phyloP scores from a whole-genome alignment of 2,329 filamentous ascomycete genomes.

The Sclerotinia nivalis region DNA sequence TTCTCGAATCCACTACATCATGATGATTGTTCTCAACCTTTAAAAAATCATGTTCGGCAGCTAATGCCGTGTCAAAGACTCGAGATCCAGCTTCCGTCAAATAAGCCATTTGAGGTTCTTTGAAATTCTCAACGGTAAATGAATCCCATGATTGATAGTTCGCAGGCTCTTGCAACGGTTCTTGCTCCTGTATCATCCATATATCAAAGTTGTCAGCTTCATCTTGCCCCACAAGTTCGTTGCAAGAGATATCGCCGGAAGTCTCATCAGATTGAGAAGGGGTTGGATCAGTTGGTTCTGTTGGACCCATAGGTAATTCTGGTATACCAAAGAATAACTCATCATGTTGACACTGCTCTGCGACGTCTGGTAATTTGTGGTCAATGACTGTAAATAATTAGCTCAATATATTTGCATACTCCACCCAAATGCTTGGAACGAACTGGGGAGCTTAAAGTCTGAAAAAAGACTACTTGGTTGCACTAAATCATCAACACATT shows the following conservation, averaged over 20 bases:
- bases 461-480: constrained; percentile 39
- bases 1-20: constrained; percentile 49
- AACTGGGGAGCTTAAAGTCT: constrained; percentile 39
- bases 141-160: constrained; percentile 68
- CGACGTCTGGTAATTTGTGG: constrained; percentile 31
- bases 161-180: constrained; percentile 34
- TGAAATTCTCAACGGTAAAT: constrained; percentile 53
- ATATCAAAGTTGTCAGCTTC: constrained; percentile 41
- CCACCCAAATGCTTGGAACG: not conserved
- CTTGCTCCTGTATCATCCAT: constrained; percentile 50
- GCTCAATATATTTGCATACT: not conserved
- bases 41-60: constrained; percentile 46
- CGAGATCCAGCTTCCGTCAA: constrained; percentile 67
- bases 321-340: constrained; percentile 39
- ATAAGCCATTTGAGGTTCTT: constrained; percentile 51
- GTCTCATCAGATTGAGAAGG: constrained; percentile 23
- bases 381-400: constrained; percentile 35
- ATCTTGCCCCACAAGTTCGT: constrained; percentile 35
- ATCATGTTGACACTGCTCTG: constrained; percentile 28
- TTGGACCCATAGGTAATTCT: constrained; percentile 31
- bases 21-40: constrained; percentile 44
- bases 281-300: constrained; percentile 14
- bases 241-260: constrained; percentile 6
- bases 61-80: constrained; percentile 65
- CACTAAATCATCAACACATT: constrained; percentile 45